Base-by-base conservation (phyloP, 768 basidiomycete species). In the Psilocybe cyanescens region DNA sequence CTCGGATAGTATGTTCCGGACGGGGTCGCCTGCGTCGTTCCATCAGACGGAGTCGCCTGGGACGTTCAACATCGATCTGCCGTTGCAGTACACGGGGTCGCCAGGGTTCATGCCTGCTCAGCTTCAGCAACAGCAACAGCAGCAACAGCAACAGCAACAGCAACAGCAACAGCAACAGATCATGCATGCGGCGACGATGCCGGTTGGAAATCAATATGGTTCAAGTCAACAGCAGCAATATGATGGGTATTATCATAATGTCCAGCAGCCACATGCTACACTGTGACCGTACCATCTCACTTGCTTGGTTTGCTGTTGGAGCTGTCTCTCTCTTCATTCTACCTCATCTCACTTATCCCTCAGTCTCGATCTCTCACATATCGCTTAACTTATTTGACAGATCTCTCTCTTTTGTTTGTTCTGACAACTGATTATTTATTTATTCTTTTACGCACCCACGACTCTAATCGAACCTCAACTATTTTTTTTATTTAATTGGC, bases 11-110 rank as follows among this genome's bases (percentile, higher is more conserved):
- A 69, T 76, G 66, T 80, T 77, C 67, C 72, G 82, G 33, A 79
- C 77, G 16, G 80, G 79, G 1, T 79, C 77, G 45, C 79, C 79
- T 49, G 72, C 73, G 45, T 73, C 79, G 59, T 79, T 80, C 62
- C 62, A 68, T 31, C 76, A 76, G 64, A 74, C 77, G 3, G 79
- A 81, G 19, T 77, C 76, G 3, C 79, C 79, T 11, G 75, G 73
- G 47, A 67, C 71, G 8, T 80, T 75, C 60, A 71, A 67, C 37
- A 72, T 73, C 17, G 79, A 81, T 46, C 66, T 81, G 54, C 78
- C 78, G 8, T 59, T 65, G 54, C 70, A 74, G 44, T 72, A 62
- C 54, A 58, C 58, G 9, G 60, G 55, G 3, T 39, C 59, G 28
- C 39, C 64, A 19, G 62, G 61, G 47, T 63, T 58, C 31, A 60